A percentile compares a stretch with the other conserved stretches of the same genome.
Conservation (phyloP, 1,284 basidiomycete genomes). For the Phylloporus sp. region DNA sequence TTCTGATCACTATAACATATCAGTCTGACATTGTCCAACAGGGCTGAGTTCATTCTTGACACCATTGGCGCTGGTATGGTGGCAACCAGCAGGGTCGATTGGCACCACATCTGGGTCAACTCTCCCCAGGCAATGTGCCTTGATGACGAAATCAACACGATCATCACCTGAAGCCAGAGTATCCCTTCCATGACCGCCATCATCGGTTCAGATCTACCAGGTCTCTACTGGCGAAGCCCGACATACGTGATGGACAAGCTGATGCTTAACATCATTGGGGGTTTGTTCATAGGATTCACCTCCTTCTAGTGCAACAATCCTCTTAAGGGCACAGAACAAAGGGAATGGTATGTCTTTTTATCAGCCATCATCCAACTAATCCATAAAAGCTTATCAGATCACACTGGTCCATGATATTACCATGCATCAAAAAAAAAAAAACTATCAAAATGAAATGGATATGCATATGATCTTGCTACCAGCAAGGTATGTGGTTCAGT, state of each 20-base stretch:
- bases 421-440: no score
- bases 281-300: constrained; percentile 70
- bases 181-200: constrained; percentile 38
- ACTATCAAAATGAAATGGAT: no score
- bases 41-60: constrained; percentile 73
- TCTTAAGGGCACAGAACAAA: constrained; percentile 79
- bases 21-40: constrained; percentile 22
- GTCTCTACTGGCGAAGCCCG: constrained; percentile 58
- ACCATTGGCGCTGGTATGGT: constrained; percentile 70
- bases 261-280: constrained; percentile 55
- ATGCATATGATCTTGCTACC: no score
- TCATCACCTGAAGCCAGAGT: constrained; percentile 43
- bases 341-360: no score
- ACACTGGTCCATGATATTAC: no score
- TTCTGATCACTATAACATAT: not conserved
- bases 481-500: no score
- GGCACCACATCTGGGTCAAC: constrained; percentile 49
- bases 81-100: constrained; percentile 47
- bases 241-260: constrained; percentile 82
- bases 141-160: constrained; percentile 43
- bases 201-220: constrained; percentile 56
- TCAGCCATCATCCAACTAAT: no score
- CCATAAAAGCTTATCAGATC: constrained; percentile 65
- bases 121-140: constrained; percentile 42
- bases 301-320: constrained; percentile 72